Evolutionary conservation across 768 basidiomycete genomes (phyloP), one percentile per base, ranked within the genome.

Genomic region (Gymnopilus dilepis): DNA sequence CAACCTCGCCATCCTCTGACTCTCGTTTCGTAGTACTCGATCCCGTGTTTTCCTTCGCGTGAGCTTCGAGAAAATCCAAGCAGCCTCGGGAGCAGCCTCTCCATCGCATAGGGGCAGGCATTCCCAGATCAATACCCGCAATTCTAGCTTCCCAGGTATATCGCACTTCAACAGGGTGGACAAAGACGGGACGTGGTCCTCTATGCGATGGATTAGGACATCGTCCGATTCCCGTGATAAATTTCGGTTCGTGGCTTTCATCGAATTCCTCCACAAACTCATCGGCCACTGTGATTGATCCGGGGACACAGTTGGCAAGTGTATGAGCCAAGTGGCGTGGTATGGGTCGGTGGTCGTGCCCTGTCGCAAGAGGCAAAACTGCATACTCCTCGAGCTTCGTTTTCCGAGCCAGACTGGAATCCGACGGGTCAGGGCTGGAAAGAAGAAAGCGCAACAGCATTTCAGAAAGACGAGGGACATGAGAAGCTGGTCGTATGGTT

Each of bases 1-100:
- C 63, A 17, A 69, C 62, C 17, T 62, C 61, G 11, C n/a, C 26
- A 19, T 33, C 40, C 17, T 31, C 30, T 4, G n/a, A 31, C 15
- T 17, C 26, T 8, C 28, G 15, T n/a, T 12, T n/a, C 21, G 15
- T 43, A 15, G 38, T 22, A n/a, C 15, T 21, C 2, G n/a, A 9
- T 11, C 38, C 12, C 42, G 34, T 11, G 8, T 24, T 7, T 13
- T 41, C 40, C 17, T 43, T 21, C 5, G 50, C 52, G 6, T 40
- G 4, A 11, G 66, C 59, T 11, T 67, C 81, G 66, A 92, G 72
- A 67, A 88, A 91, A 31, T 80, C 80, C 57, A 93, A 69, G 70
- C 91, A 92, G 0, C 85, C 85, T 51, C 60, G 65, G n/a, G 74
- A 69, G 71, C 91, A 93, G 0, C 91, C 90, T 28, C 88, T 76